Evolutionary conservation across 1,284 basidiomycete species (phyloP).

Genomic region (Trametes versicolor): DNA sequence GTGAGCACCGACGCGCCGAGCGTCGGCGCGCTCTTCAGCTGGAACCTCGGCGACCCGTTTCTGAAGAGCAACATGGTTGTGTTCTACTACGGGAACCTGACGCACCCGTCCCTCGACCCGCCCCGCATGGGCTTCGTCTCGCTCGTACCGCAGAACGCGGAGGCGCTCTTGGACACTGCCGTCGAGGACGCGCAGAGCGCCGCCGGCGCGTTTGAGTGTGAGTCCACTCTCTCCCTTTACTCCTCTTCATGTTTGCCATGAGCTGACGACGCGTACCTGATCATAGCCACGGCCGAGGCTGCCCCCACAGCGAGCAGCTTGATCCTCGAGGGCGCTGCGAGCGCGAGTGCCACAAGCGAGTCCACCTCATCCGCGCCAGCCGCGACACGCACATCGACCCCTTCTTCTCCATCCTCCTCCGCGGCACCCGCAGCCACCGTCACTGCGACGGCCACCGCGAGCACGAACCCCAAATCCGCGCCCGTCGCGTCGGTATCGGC

Average conservation of each 20-base stretch:
- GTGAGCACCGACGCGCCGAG: slow-evolving; percentile 39
- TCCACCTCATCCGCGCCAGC: slow-evolving; percentile 3
- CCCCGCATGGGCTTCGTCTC: slow-evolving; percentile 77
- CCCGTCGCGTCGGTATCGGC: background rate
- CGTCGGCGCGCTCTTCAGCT: slow-evolving; percentile 36
- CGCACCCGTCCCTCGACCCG: slow-evolving; percentile 67
- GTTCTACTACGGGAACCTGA: slow-evolving; percentile 75
- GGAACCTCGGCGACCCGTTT: slow-evolving; percentile 54
- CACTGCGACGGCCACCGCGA: background rate
- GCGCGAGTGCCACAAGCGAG: background rate
- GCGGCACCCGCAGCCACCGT: background rate
- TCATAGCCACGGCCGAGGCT: slow-evolving; percentile 22
- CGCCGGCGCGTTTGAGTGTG: slow-evolving; percentile 15
- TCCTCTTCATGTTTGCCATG: background rate
- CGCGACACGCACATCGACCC: slow-evolving; percentile 12
- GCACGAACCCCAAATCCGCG: no score
- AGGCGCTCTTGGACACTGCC: slow-evolving; percentile 49
- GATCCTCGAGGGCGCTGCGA: slow-evolving; percentile 19
- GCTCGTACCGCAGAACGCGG: slow-evolving; percentile 66
- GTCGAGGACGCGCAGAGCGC: slow-evolving; percentile 49
- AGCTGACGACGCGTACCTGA: background rate
- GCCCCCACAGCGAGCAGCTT: slow-evolving; percentile 31
- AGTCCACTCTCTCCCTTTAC: background rate
- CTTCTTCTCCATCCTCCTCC: background rate
- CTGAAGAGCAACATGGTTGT: slow-evolving; percentile 53